Evolutionary conservation across 148 eudicot genomes (phyloP).

Genomic region (Spergularia bocconei): DNA sequence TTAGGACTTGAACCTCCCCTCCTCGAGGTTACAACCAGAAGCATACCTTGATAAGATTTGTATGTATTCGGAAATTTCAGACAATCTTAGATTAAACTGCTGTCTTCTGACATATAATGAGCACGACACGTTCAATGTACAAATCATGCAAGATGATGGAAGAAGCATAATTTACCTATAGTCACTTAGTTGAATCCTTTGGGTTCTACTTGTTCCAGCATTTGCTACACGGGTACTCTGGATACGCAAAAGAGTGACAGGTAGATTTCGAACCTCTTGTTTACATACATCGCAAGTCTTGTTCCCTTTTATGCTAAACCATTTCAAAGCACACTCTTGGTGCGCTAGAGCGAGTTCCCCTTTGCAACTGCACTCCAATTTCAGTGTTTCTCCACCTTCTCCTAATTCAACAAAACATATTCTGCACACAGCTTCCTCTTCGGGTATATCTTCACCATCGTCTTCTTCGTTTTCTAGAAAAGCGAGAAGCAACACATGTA

Average conservation of each 20-base stretch:
- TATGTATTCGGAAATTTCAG: too few species aligned
- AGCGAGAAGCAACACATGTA: constrained; percentile 1
- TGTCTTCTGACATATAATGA: not conserved
- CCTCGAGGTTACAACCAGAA: too few species aligned
- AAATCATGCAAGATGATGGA: not conserved
- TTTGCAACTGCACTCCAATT: constrained; percentile 95
- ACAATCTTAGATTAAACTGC: not conserved
- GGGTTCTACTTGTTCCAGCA: constrained; percentile 31
- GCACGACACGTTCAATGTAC: not conserved
- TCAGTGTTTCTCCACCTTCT: constrained; percentile 92
- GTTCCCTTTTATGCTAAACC: constrained; percentile 94
- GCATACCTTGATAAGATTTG: too few species aligned
- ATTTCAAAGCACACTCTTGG: constrained; percentile 83
- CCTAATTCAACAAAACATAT: constrained; percentile 78
- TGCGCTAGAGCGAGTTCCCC: constrained; percentile 96
- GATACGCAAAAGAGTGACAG: constrained; percentile 82
- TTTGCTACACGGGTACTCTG: constrained; percentile 45
- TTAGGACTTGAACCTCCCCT: too few species aligned
- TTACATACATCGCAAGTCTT: constrained; percentile 88
- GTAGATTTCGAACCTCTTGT: constrained; percentile 81
- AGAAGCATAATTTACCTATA: constrained; percentile 46
- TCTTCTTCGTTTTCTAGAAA: constrained; percentile 52
- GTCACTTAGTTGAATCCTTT: constrained; percentile 44
- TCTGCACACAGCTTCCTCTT: constrained; percentile 95
- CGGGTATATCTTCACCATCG: constrained; percentile 79